phyloP scores from a whole-genome alignment of 306 rosid species.

The Malus asiatica region DNA sequence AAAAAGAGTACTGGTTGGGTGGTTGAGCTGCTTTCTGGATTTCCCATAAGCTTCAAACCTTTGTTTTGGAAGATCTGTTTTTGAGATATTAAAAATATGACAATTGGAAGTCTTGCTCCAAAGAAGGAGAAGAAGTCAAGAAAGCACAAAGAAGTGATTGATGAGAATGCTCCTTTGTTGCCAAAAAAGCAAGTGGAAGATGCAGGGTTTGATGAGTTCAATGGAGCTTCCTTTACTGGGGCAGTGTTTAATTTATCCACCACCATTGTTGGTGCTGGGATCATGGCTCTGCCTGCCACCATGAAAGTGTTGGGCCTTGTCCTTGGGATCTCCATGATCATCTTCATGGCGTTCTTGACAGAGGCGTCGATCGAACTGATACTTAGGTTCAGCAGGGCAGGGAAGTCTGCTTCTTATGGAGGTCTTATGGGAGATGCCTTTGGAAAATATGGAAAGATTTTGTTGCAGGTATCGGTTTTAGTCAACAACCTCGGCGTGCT shows the following conservation, averaged over 20 bases:
- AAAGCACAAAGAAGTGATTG: slow-evolving; percentile 31
- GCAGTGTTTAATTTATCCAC: slow-evolving; percentile 83
- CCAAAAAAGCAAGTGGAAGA: slow-evolving; percentile 36
- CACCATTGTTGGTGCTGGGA: slow-evolving; percentile 83
- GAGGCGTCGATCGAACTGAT: slow-evolving; percentile 63
- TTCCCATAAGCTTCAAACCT: background rate
- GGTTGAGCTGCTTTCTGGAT: slow-evolving; percentile 5
- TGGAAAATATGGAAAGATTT: slow-evolving; percentile 59
- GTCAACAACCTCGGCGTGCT: slow-evolving; percentile 66
- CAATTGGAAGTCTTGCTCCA: slow-evolving; percentile 22
- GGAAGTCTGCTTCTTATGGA: slow-evolving; percentile 63
- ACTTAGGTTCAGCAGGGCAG: slow-evolving; percentile 60
- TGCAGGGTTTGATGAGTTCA: slow-evolving; percentile 48
- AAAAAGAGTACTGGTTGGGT: background rate
- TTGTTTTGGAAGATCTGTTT: slow-evolving; percentile 6
- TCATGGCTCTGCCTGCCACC: slow-evolving; percentile 87
- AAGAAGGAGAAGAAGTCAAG: slow-evolving; percentile 38
- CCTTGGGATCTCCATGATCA: slow-evolving; percentile 63
- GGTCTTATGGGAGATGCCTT: slow-evolving; percentile 63
- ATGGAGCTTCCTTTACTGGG: slow-evolving; percentile 87
- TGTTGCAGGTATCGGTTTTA: slow-evolving; percentile 50
- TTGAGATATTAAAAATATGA: slow-evolving; percentile 30
- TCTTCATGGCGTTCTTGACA: slow-evolving; percentile 60
- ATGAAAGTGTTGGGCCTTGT: slow-evolving; percentile 67
- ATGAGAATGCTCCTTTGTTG: slow-evolving; percentile 64